Base-by-base conservation (phyloP, 176 grass and related monocot genomes). In the Panicum miliaceum region DNA sequence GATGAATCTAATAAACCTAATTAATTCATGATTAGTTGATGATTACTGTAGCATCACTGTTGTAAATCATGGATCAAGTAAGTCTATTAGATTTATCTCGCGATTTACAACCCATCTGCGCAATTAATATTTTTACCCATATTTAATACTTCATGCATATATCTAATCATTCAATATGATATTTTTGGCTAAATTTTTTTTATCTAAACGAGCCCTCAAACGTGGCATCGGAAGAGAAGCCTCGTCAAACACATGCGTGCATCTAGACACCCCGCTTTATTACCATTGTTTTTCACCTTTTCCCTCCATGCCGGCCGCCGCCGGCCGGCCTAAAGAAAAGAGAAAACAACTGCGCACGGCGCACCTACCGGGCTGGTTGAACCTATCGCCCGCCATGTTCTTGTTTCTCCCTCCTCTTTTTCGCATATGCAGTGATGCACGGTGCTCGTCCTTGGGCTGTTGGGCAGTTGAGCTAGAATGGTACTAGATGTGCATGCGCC, bases 191-290 rank as follows among this genome's bases (percentile, higher is more conserved):
- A n/a, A n/a, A n/a, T n/a, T n/a, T n/a, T n/a, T n/a, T n/a, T n/a
- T n/a, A n/a, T n/a, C n/a, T n/a, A n/a, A n/a, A n/a, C n/a, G n/a
- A n/a, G n/a, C n/a, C n/a, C n/a, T n/a, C n/a, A n/a, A n/a, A 77
- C 23, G 14, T 40, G 9, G n/a, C 1, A 25, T 36, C 37, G 15
- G 7, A 23, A 1, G 18, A 32, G n/a, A n/a, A n/a, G n/a, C 67
- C 80, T 60, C 47, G 38, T 82, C 80, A 82, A 82, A 59, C 65
- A 2, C 12, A 36, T 14, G 12, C 64, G 22, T 10, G 36, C 35
- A 68, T 40, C 35, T 22, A 40, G 64, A 40, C 15, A 20, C 3
- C 35, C 64, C 3, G 18, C 7, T 67, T 67, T 67, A 20, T 37
- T 22, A 68, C 35, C 65, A 68, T 10, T 41, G 65, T 41, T 68